Base-by-base conservation (phyloP, 2,329 filamentous ascomycete genomes). In the Graphiopsis chlorocephala region DNA sequence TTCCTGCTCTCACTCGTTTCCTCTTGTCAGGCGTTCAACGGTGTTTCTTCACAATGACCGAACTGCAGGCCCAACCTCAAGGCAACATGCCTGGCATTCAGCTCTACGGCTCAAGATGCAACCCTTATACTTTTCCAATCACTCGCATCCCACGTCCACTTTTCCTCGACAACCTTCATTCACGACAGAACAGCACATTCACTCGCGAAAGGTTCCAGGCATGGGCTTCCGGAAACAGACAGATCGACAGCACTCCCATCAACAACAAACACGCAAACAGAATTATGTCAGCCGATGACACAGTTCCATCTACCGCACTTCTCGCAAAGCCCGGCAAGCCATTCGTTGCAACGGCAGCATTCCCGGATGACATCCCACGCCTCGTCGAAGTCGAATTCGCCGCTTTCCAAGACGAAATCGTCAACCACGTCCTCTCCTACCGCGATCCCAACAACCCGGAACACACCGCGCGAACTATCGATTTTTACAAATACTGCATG, bases 381-480 rank as follows among this genome's bases (percentile, higher is more conserved):
- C 69, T 76, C 17, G 73, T 75, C 10, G 75, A 80, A 66, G 80
- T 80, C 53, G 78, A 81, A 66, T 82, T 82, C 67, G 75, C 78
- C 57, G 73, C 73, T 17, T 76, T 75, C 56, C 70, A 69, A 56
- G 64, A 75, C 29, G 74, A 76, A 64, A 68, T 69, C 28, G 72
- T 70, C 28, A 75, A 75, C 57, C 74, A 76, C 33, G 67, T 72
- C 28, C 70, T 75, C 17, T 75, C 74, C 2, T 75, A 72, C 65
- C 68, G 74, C 38, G 71, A 75, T 47, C 64, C 68, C 31, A 65
- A 67, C 14, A 68, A 75, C 33, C 70, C 72, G 2, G 66, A 65
- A 31, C 72, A 75, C 52, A 68, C 71, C 60, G 66, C 72, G 61
- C 68, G 73, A 55, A 67, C 72, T 2, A 64, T 72, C 8, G 64